Percentiles rank a stretch among this genome's conserved stretches.
These are phyloP conservation scores for Gaeumannomyces tritici DNA, from an alignment of 2,329 filamentous ascomycete genomes.

Conservation along the genomic window DNA sequence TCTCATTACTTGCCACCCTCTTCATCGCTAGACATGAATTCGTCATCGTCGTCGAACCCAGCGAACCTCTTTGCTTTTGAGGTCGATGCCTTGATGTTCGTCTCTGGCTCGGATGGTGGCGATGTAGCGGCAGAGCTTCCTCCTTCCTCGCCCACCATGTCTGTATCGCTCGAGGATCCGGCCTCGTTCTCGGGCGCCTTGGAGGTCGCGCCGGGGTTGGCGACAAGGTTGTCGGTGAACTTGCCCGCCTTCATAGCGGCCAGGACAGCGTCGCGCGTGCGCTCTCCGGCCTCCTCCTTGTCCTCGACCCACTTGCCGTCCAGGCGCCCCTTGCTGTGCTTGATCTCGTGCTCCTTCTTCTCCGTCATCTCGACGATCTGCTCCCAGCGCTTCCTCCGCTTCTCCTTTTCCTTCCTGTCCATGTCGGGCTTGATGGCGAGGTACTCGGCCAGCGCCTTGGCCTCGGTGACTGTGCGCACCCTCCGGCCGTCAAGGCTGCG, in stretches of 20 bases:
- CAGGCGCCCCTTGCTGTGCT: constrained; percentile 57
- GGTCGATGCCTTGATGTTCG: constrained; percentile 12
- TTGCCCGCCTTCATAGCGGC: constrained; percentile 57
- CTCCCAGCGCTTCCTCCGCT: constrained; percentile 75
- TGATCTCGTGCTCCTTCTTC: constrained; percentile 72
- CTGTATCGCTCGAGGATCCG: not conserved
- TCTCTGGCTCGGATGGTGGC: constrained; percentile 32
- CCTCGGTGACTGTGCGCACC: constrained; percentile 85
- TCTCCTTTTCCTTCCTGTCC: constrained; percentile 88
- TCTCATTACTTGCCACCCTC: constrained; percentile 22
- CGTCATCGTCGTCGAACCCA: constrained; percentile 72
- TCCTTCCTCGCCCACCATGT: constrained; percentile 20
- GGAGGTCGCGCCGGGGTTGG: constrained; percentile 38
- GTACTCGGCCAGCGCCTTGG: constrained; percentile 91
- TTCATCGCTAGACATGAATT: constrained; percentile 62
- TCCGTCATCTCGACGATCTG: constrained; percentile 81
- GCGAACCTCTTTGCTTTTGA: constrained; percentile 44
- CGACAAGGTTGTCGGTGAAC: constrained; percentile 50
- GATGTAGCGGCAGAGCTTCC: constrained; percentile 38
- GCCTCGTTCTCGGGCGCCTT: constrained; percentile 19
- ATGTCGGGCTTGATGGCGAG: constrained; percentile 94
- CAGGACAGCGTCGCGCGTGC: constrained; percentile 67
- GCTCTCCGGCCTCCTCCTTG: constrained; percentile 82
- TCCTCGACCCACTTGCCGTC: constrained; percentile 93
- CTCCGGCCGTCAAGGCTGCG: constrained; percentile 88